Evolutionary conservation across 257 asterid species (phyloP).

Genomic region (Paulownia fortunei): DNA sequence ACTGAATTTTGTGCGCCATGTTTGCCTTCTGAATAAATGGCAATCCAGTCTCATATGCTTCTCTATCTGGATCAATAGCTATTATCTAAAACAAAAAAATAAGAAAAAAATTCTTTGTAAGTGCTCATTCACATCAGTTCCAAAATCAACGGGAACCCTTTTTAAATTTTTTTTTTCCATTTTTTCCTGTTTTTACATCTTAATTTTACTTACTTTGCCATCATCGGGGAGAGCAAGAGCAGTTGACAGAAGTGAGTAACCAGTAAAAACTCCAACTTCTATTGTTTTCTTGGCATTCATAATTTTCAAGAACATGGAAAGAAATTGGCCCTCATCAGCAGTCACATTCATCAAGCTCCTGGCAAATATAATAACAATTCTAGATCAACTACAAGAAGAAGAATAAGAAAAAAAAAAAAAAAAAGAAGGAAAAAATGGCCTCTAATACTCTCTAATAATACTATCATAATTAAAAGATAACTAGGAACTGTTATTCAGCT

Average conservation of each 20-base stretch:
- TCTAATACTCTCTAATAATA: no score
- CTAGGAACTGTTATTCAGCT: no score
- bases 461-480: no score
- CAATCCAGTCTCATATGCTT: constrained; percentile 57
- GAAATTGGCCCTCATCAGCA: constrained; percentile 60
- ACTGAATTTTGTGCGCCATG: constrained; percentile 55
- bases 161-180: neutral
- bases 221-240: constrained; percentile 64
- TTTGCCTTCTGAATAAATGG: constrained; percentile 59
- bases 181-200: neutral
- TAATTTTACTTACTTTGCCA: constrained; percentile 45
- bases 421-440: no score
- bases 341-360: constrained; percentile 64
- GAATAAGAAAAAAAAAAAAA: neutral
- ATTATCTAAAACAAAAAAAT: constrained; percentile 35
- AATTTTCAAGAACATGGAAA: constrained; percentile 52
- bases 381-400: neutral
- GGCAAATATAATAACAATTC: neutral
- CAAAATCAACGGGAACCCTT: no score
- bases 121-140: neutral
- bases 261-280: constrained; percentile 67
- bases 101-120: neutral
- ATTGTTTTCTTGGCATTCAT: constrained; percentile 64
- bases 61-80: constrained; percentile 61
- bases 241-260: constrained; percentile 57